Base-by-base conservation (phyloP, 2,329 filamentous ascomycete genomes). In the Teratosphaeria zuluensis region DNA sequence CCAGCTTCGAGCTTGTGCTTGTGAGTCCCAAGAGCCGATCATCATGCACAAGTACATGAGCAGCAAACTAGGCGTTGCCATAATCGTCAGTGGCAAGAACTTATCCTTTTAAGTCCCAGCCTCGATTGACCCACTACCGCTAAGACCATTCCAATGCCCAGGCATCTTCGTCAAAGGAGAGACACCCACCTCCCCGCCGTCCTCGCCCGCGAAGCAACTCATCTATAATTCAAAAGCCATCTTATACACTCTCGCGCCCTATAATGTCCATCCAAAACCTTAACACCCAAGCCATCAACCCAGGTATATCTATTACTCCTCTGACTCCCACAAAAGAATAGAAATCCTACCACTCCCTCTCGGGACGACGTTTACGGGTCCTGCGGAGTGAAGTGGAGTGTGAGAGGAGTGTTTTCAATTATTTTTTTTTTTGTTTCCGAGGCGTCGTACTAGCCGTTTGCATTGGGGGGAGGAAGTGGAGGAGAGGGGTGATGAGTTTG, bases 171-270 rank as follows among this genome's bases (percentile, higher is more conserved):
- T 80, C 64, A 79, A 79, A 65, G 79, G 81, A 67, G 74, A 83
- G 62, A n/a, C n/a, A n/a, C n/a, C n/a, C 83, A 85, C 64, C 74
- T 85, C 62, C 86, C 86, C 12, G 86, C 85, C 52, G 80, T 89
- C 56, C 74, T 81, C 63, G 77, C 80, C 31, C 77, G 74, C 57
- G 68, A 77, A 8, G n/a, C n/a, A n/a, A n/a, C n/a, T n/a, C 57
- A 68, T 42, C 73, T 88, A 11, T 70, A 73, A 12, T 78, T 89
- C 63, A 86, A 84, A 72, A 84, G 72, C 84, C 84, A 24, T n/a
- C n/a, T n/a, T n/a, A 77, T 87, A 63, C 89, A 85, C 73, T 87
- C 84, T 3, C 82, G 85, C 56, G 83, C 82, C 11, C 76, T 82
- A 55, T 72, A 76, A 19, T 84, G 69, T 14, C 73, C 79, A 3